Percentiles rank a stretch among this genome's conserved stretches.
Conservation (phyloP, 116 monocot genomes). For the Zostera marina region DNA sequence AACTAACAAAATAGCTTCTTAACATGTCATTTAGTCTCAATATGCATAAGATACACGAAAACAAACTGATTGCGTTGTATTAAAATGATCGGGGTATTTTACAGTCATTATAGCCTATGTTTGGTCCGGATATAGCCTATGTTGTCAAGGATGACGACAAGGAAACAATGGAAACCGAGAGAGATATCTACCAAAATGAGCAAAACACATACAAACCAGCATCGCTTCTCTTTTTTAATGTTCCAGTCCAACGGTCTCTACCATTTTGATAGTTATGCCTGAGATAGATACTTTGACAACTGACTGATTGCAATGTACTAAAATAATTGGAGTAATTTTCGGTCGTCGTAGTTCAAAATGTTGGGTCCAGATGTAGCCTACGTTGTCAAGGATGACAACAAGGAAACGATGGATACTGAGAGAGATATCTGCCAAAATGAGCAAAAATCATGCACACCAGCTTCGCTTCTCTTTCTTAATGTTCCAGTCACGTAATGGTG, state of each 20-base stretch:
- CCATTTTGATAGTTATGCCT: slow-evolving; percentile 1
- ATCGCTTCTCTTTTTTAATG: slow-evolving; percentile 7
- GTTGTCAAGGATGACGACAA: slow-evolving; percentile 4
- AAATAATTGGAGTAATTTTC: neutral
- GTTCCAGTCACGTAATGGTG: slow-evolving; percentile 7
- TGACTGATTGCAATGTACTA: neutral
- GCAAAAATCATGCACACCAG: slow-evolving; percentile 9
- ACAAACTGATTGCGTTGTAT: too few relatives aligned
- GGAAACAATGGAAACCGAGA: slow-evolving; percentile 16
- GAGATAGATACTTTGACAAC: slow-evolving; percentile 9
- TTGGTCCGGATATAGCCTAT: slow-evolving; percentile 13
- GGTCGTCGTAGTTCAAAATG: neutral
- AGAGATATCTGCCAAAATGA: slow-evolving; percentile 4
- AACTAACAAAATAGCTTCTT: too few relatives aligned
- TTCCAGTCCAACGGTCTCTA: slow-evolving; percentile 7
- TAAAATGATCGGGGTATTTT: too few relatives aligned
- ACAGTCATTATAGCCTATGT: too few relatives aligned
- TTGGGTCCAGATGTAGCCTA: slow-evolving; percentile 17
- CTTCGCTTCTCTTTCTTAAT: slow-evolving; percentile 8
- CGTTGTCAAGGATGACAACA: slow-evolving; percentile 4
- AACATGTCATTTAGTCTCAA: too few relatives aligned
- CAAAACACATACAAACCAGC: slow-evolving; percentile 7
- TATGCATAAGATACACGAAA: too few relatives aligned
- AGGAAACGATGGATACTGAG: slow-evolving; percentile 16
- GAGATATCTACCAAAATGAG: slow-evolving; percentile 3